These are phyloP conservation scores for Apiospora rasikravindrae DNA, from an alignment of 2,329 filamentous ascomycete species.

Conservation along the genomic window DNA sequence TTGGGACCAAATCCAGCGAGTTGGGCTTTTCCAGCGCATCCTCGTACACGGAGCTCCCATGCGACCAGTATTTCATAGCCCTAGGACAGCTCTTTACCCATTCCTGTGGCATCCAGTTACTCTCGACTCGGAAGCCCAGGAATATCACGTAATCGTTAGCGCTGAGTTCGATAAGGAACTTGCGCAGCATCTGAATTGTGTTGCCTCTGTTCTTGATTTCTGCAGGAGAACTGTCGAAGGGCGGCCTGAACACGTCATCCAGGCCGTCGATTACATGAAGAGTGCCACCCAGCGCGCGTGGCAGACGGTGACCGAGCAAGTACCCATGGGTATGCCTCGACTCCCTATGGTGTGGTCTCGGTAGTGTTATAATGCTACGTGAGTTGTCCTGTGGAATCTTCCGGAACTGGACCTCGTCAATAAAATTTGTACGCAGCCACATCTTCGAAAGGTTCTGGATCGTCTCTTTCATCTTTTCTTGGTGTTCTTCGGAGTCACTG, in stretches of 20 bases:
- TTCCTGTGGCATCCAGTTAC: not conserved
- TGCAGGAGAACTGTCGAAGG: not conserved
- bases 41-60: slow-evolving; percentile 4
- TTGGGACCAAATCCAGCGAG: not conserved
- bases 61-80: not conserved
- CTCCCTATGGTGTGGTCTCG: not conserved
- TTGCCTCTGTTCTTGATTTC: not conserved
- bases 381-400: not conserved
- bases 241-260: not conserved
- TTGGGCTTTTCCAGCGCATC: not conserved
- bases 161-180: not conserved
- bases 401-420: not conserved
- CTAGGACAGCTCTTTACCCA: not conserved
- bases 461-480: slow-evolving; percentile 9
- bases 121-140: not conserved
- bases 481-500: not conserved
- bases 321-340: not conserved
- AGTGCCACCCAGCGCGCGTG: not conserved
- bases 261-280: not conserved
- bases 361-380: not conserved
- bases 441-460: not conserved
- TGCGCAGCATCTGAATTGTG: not conserved
- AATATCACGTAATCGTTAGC: not conserved
- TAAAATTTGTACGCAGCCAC: slow-evolving; percentile 8
- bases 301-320: not conserved